These are phyloP conservation scores for Leptosphaerulina australis DNA, from an alignment of 2,329 filamentous ascomycete species.

Conservation along the genomic window DNA sequence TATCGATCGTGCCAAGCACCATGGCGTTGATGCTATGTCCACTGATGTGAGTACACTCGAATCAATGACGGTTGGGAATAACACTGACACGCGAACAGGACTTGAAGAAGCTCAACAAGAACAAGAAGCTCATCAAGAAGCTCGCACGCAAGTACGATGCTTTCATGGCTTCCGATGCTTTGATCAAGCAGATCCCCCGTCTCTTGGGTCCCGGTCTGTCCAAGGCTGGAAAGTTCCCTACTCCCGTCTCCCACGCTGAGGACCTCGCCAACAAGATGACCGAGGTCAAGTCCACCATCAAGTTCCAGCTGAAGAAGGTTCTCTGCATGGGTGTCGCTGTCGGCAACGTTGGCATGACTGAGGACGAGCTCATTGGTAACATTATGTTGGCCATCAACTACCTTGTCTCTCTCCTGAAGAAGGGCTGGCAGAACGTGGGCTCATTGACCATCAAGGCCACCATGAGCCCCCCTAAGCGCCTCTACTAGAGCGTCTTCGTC, in stretches of 20 bases:
- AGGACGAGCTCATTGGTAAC: constrained; percentile 96
- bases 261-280: constrained; percentile 94
- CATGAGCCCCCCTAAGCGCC: constrained; percentile 97
- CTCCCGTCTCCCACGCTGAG: constrained; percentile 94
- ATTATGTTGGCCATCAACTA: constrained; percentile 99
- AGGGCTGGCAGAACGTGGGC: constrained; percentile 99
- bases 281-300: constrained; percentile 99
- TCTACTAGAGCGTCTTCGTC: constrained; percentile 72
- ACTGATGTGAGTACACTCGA: constrained; percentile 61
- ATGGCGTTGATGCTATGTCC: constrained; percentile 97
- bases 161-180: constrained; percentile 93
- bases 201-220: constrained; percentile 74
- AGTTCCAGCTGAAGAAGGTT: constrained; percentile 99
- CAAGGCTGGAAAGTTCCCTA: constrained; percentile 98
- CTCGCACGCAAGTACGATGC: constrained; percentile 99
- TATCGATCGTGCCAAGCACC: constrained; percentile 99
- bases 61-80: background rate
- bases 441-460: constrained; percentile 99
- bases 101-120: constrained; percentile 99
- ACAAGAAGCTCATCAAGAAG: constrained; percentile 99
- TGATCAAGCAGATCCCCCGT: constrained; percentile 99
- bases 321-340: constrained; percentile 99
- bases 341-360: constrained; percentile 96
- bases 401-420: constrained; percentile 98
- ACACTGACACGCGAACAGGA: constrained; percentile 55